Conservation (phyloP, 1,284 basidiomycete species). For the Cryptococcus sp. region DNA sequence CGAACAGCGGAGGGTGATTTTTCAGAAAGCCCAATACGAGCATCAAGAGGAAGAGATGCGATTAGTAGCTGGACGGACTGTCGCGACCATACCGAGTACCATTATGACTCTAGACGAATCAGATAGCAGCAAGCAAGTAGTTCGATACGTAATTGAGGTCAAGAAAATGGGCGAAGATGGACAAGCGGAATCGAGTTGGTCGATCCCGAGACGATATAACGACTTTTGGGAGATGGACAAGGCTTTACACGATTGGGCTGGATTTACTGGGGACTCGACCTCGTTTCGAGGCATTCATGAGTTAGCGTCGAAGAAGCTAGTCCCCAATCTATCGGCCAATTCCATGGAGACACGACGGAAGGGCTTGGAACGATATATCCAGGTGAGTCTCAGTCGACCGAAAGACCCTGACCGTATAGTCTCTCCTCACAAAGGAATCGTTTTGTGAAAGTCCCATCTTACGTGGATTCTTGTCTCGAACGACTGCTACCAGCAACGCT, state of each 20-base stretch:
- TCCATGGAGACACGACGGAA: slow-evolving; percentile 76
- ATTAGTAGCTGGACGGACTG: slow-evolving; percentile 71
- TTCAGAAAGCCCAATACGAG: slow-evolving; percentile 86
- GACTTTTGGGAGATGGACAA: slow-evolving; percentile 89
- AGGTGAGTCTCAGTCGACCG: slow-evolving; percentile 54
- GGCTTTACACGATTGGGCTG: slow-evolving; percentile 54
- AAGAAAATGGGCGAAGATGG: slow-evolving; percentile 76
- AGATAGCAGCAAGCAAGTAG: slow-evolving; percentile 68
- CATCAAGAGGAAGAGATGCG: slow-evolving; percentile 82
- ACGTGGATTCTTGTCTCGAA: slow-evolving; percentile 75
- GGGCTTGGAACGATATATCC: slow-evolving; percentile 82
- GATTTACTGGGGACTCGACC: background rate
- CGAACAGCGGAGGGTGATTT: slow-evolving; percentile 75
- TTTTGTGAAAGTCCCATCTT: slow-evolving; percentile 81
- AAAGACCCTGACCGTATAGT: slow-evolving; percentile 50
- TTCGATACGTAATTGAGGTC: slow-evolving; percentile 87
- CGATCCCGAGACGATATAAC: slow-evolving; percentile 84
- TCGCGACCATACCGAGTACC: slow-evolving; percentile 70
- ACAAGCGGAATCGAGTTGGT: slow-evolving; percentile 75
- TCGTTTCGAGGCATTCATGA: slow-evolving; percentile 62
- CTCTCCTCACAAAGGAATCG: slow-evolving; percentile 63
- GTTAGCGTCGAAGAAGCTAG: slow-evolving; percentile 85
- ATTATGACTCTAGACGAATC: slow-evolving; percentile 67
- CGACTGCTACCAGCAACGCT: background rate
- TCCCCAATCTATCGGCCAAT: slow-evolving; percentile 65